Evolutionary conservation across 2,329 filamentous ascomycete genomes (phyloP), one percentile per base, ranked within the genome.

Genomic region (Fusarium metavorans): DNA sequence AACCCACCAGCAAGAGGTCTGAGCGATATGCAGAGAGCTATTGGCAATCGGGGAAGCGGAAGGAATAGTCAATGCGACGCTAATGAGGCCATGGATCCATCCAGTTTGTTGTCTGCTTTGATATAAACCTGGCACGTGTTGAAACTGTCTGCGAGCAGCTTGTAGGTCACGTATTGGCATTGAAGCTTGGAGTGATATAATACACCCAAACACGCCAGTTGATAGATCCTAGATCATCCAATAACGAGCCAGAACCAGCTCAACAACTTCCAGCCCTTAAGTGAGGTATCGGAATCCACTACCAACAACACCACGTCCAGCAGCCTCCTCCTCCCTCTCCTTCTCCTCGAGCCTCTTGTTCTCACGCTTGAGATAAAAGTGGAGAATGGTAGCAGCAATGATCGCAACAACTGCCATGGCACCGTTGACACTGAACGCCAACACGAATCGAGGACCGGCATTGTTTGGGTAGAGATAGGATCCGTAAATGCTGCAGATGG

Each of bases 221-320:
- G 13, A 35, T 56, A 30, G 1, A 52, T 52, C 3, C 18, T n/a
- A 0, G 6, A 1, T 52, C 3, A 4, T 3, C 25, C 48, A 52
- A 52, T 30, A 16, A 52, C 6, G 3, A 30, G 13, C 11, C 10
- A 30, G 25, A 52, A 52, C 6, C 6, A 30, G 48, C n/a, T 30
- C 3, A 16, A 18, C 9, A 52, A 52, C 25, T 30, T 13, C 5
- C 11, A 18, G 1, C n/a, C 25, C n/a, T 34, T 56, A 63, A 37
- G 60, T 63, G 18, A 63, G 32, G 23, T 63, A 63, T 32, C 60
- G 48, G 43, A 63, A 63, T 2, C 60, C 60, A 30, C 60, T 63
- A 16, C 60, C 60, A 30, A 52, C n/a, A 13, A 39, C 41, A 52
- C 18, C 20, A 45, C 34, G 41, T 7, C 60, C 60, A 50, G 60